Conservation (phyloP, 352 stramenopile genomes). For the Globisporangium canariense region DNA sequence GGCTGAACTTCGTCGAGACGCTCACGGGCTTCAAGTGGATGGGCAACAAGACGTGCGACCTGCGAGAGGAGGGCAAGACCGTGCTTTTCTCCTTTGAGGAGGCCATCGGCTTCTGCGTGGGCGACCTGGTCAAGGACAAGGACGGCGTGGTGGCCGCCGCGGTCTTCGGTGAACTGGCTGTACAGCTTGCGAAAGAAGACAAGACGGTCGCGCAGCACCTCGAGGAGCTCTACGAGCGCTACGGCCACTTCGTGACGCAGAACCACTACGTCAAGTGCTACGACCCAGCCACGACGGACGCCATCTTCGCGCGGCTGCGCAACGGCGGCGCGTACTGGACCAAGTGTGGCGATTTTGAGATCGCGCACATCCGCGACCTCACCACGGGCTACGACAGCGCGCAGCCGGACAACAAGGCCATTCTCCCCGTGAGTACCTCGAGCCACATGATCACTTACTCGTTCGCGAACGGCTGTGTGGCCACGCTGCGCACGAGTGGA, state of each 20-base stretch:
- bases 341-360: slow-evolving; percentile 76
- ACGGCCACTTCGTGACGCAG: slow-evolving; percentile 96
- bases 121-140: slow-evolving; percentile 97
- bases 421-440: slow-evolving; percentile 90
- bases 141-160: slow-evolving; percentile 94
- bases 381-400: slow-evolving; percentile 87
- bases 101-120: slow-evolving; percentile 97
- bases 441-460: slow-evolving; percentile 97
- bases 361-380: slow-evolving; percentile 83
- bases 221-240: slow-evolving; percentile 89
- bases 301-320: slow-evolving; percentile 91
- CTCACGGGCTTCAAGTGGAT: slow-evolving; percentile 99
- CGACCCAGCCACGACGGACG: slow-evolving; percentile 80
- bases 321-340: slow-evolving; percentile 88
- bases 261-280: slow-evolving; percentile 98
- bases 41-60: slow-evolving; percentile 85
- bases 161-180: slow-evolving; percentile 90
- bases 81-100: slow-evolving; percentile 98
- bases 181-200: slow-evolving; percentile 59
- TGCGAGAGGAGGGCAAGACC: slow-evolving; percentile 83
- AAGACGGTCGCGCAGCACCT: slow-evolving; percentile 76
- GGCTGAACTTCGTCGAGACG: slow-evolving; percentile 96
- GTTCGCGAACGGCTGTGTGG: slow-evolving; percentile 95
- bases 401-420: slow-evolving; percentile 84
- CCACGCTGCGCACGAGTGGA: slow-evolving; percentile 96